phyloP scores from a whole-genome alignment of 148 eudicot genomes.

The Beta vulgaris region DNA sequence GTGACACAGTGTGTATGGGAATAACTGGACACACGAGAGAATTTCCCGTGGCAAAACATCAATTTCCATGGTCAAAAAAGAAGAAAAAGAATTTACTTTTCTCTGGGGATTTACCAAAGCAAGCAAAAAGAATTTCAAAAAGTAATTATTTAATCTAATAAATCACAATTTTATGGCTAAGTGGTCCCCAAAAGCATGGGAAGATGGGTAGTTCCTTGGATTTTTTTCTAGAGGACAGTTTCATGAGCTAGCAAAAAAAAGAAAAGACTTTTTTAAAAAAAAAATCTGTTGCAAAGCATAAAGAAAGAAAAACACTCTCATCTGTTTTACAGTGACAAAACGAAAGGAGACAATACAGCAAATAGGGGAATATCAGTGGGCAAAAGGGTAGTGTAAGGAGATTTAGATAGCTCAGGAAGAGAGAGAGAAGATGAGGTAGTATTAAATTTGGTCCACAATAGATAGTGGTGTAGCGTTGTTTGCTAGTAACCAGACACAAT shows the following conservation, averaged over 20 bases:
- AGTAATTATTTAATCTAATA: background rate
- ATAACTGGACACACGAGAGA: slow-evolving; percentile 17
- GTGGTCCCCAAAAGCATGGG: slow-evolving; percentile 29
- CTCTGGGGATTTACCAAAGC: slow-evolving; percentile 39
- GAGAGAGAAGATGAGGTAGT: background rate
- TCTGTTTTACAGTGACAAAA: slow-evolving; percentile 31
- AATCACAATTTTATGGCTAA: background rate
- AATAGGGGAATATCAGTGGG: slow-evolving; percentile 47
- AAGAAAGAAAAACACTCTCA: background rate
- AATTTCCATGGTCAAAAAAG: slow-evolving; percentile 43
- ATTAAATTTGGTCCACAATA: slow-evolving; percentile 23
- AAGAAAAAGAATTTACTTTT: slow-evolving; percentile 27
- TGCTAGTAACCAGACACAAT: slow-evolving; percentile 42
- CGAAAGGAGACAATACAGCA: slow-evolving; percentile 39
- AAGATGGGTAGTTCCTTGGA: slow-evolving; percentile 29
- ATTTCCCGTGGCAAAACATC: slow-evolving; percentile 23
- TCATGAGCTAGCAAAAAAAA: slow-evolving; percentile 23
- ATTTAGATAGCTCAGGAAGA: slow-evolving; percentile 25
- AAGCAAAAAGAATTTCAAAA: slow-evolving; percentile 22
- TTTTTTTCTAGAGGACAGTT: slow-evolving; percentile 28
- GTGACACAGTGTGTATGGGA: slow-evolving; percentile 14
- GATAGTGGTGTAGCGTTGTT: slow-evolving; percentile 27
- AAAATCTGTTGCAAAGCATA: background rate
- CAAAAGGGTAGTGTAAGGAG: slow-evolving; percentile 33
- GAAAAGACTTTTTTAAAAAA: slow-evolving; percentile 14